Evolutionary conservation across 2,329 filamentous ascomycete species (phyloP).

Genomic region (Trichoderma sp.): DNA sequence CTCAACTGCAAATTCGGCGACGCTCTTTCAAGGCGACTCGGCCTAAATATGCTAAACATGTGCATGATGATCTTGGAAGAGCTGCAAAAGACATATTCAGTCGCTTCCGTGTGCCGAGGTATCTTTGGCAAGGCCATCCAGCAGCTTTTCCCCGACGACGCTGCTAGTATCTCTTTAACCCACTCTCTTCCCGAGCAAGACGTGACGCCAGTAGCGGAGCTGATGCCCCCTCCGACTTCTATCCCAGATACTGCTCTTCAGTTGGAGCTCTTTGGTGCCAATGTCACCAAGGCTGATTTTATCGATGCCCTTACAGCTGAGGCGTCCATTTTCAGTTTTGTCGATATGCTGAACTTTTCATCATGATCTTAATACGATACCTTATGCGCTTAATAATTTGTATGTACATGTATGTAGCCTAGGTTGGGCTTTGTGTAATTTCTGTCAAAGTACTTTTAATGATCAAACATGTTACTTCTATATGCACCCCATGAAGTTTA

Average conservation of each 20-base stretch:
- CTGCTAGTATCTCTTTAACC: background rate
- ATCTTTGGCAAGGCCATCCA: slow-evolving; percentile 17
- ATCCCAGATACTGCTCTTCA: background rate
- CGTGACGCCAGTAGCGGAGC: background rate
- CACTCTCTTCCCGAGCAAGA: slow-evolving; percentile 2
- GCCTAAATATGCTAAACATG: slow-evolving; percentile 16
- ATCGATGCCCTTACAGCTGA: slow-evolving; percentile 14
- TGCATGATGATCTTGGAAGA: slow-evolving; percentile 20
- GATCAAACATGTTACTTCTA: background rate
- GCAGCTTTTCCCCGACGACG: slow-evolving; percentile 13
- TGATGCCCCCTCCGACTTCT: background rate
- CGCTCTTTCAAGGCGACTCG: slow-evolving; percentile 1
- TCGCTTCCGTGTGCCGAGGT: slow-evolving; percentile 16
- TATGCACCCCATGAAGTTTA: background rate
- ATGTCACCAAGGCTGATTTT: slow-evolving; percentile 3
- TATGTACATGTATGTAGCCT: background rate
- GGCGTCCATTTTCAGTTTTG: slow-evolving; percentile 17
- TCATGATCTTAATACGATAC: background rate
- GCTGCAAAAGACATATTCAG: slow-evolving; percentile 8
- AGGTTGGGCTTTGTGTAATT: background rate
- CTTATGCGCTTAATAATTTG: background rate
- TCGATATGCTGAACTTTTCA: slow-evolving; percentile 7
- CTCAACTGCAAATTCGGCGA: slow-evolving; percentile 18
- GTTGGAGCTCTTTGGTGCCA: slow-evolving; percentile 1
- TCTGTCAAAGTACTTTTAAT: background rate